Evolutionary conservation across 208 protist genomes (phyloP), one percentile per base, ranked within the genome.

Genomic region (Acanthamoeba sp.): DNA sequence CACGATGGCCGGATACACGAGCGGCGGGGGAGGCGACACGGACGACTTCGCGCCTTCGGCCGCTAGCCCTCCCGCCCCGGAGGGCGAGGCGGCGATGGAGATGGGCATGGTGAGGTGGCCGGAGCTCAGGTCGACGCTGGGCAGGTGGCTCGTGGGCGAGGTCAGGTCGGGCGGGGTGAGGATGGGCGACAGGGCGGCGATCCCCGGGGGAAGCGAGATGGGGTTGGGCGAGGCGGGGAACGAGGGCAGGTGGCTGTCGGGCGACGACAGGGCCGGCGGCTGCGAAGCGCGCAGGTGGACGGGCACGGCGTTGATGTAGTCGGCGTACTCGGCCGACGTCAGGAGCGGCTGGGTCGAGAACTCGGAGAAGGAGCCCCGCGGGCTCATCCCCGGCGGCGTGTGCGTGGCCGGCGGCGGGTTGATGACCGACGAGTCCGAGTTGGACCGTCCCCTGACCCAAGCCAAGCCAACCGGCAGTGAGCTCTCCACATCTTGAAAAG

Each of bases 161-260:
- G 55, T 34, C 32, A 90, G n/a, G 52, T 22, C 16, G 22, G 55
- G 82, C 34, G 82, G 55, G 0, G 2, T 14, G 32, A 64, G n/a
- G 52, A 90, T 64, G 5, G 24, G 32, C 45, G 29, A 27, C 18
- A 64, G 55, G 29, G 22, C 64, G 64, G 64, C 27, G 64, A 73
- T 73, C 16, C 29, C 32, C 29, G 27, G 32, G 29, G 32, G 64
- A n/a, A 12, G 27, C 64, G 18, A 50, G 36, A 48, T 45, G 73
- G 38, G 38, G 24, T 16, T n/a, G 73, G 73, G 73, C 40, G 73
- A 84, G 34, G 24, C 45, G 10, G 73, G 73, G 45, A 84, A 55
- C 40, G 82, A 64, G 6, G 82, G 82, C 18, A 90, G 82, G 40
- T 90, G 82, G 55, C 82, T 90, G 55, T 90, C 82, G 55, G 82